Evolutionary conservation across 2,329 filamentous ascomycete genomes (phyloP), one percentile per base, ranked within the genome.

Genomic region (Diaporthe sp.): DNA sequence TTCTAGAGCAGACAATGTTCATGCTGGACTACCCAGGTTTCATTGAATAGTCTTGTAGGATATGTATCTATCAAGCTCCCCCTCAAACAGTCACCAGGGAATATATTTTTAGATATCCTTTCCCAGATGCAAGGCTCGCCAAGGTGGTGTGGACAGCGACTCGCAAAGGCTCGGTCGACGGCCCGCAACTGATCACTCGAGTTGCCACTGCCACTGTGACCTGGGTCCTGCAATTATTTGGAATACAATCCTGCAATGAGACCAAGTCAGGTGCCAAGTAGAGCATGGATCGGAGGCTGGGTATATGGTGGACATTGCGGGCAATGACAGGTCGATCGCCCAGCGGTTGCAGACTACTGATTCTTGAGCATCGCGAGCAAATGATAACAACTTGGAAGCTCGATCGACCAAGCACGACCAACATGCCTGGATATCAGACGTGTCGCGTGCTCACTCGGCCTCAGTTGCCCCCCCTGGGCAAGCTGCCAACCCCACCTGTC

Each of bases 201-300:
- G 4, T n/a, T 5, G 44, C 17, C 28, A n/a, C 44, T 37, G 25
- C 42, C 28, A n/a, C 9, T 49, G 62, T 7, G 13, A 44, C 22
- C 8, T 15, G 31, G n/a, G 22, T 22, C 60, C n/a, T 28, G 39
- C n/a, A 28, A 28, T 22, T 44, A 46, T 44, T 62, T 44, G n/a
- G 10, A 62, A 44, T 22, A 25, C 13, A 15, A 31, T 19, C 15
- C n/a, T 44, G 25, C 39, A 22, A 46, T n/a, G 25, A 46, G 15
- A 39, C 42, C 25, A 62, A 62, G n/a, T 65, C 15, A 34, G 39
- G 42, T 65, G 42, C 39, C 25, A 46, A 46, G 39, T 28, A 31
- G 37, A 62, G 60, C 31, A 46, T 62, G 39, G 39, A 46, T 42
- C 42, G 25, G 60, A 34, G n/a, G 25, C 62, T 51, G 31, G 62